phyloP scores from a whole-genome alignment of 805 yeast species.

The Cyberlindnera xylosilytica region DNA sequence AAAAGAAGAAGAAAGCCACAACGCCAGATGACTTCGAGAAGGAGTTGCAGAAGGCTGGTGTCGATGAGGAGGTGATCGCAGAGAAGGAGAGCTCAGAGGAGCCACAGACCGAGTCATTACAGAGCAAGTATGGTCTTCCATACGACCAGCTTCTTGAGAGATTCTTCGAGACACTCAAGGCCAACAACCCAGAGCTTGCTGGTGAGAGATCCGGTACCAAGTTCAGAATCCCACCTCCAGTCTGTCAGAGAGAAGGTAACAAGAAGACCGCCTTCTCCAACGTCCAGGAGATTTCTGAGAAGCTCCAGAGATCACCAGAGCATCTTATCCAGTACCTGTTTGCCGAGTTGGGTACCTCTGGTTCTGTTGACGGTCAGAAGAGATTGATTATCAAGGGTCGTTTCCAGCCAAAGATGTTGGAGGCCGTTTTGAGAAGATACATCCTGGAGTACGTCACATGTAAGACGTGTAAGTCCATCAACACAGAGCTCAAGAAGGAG shows the following conservation, averaged over 20 bases:
- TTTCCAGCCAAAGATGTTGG: conserved; percentile 96
- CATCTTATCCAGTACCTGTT: conserved; percentile 95
- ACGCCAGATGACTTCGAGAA: conserved; percentile 80
- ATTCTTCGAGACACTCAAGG: conserved; percentile 80
- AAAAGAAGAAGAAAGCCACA: conserved; percentile 76
- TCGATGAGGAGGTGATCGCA: conserved; percentile 41
- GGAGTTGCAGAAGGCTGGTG: conserved; percentile 87
- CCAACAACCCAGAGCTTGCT: conserved; percentile 96
- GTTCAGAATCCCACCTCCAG: conserved; percentile 96
- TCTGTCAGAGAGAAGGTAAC: conserved; percentile 94
- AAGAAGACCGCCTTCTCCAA: conserved; percentile 96
- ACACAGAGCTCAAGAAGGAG: conserved; percentile 94
- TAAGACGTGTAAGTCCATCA: conserved; percentile 97
- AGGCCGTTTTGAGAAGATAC: conserved; percentile 92
- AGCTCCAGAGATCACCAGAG: conserved; percentile 94
- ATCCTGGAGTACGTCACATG: conserved; percentile 97
- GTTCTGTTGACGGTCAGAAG: conserved; percentile 97
- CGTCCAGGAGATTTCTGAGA: conserved; percentile 90
- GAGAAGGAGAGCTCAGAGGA: conserved; percentile 24
- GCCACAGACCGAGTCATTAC: conserved; percentile 31
- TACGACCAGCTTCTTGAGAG: conserved; percentile 78
- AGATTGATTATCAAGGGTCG: conserved; percentile 97
- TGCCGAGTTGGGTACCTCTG: conserved; percentile 99
- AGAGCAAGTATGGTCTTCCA: conserved; percentile 56
- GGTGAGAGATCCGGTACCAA: conserved; percentile 92